Conservation (phyloP, 768 basidiomycete genomes). For the Mycena maculata region DNA sequence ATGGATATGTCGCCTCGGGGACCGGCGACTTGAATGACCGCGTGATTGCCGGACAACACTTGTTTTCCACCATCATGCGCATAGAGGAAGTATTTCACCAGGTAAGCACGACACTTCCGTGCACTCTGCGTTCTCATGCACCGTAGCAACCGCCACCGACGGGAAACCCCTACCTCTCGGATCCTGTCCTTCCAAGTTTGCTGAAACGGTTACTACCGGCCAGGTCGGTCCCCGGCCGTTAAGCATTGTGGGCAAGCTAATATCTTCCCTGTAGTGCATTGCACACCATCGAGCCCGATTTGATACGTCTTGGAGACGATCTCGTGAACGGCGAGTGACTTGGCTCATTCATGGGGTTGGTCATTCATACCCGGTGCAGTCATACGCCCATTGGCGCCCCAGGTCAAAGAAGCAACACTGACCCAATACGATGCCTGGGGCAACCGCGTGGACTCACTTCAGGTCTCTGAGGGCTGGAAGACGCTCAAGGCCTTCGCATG, state of each 20-base stretch:
- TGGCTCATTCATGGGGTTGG: not conserved
- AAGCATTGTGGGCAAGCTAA: not conserved
- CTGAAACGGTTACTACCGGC: conserved; percentile 67
- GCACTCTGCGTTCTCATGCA: not conserved
- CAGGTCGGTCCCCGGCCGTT: conserved; percentile 45
- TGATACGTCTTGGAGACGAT: conserved; percentile 69
- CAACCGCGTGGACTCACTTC: conserved; percentile 67
- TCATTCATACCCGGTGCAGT: conserved; percentile 47
- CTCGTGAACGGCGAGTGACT: conserved; percentile 59
- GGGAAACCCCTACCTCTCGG: conserved; percentile 69
- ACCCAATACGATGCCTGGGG: conserved; percentile 85
- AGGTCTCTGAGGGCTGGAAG: conserved; percentile 81
- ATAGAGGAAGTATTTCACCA: conserved; percentile 34
- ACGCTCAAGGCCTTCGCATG: conserved; percentile 70
- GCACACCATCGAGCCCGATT: conserved; percentile 67
- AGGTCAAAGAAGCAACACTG: conserved; percentile 61
- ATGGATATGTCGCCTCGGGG: too few relatives aligned
- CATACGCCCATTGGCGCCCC: conserved; percentile 63
- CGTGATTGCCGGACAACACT: too few relatives aligned
- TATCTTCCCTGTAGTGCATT: conserved; percentile 48
- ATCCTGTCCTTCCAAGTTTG: conserved; percentile 71
- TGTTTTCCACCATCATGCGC: conserved; percentile 23
- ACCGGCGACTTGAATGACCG: too few relatives aligned
- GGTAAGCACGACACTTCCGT: not conserved
- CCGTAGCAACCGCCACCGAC: conserved; percentile 46